Conservation (phyloP, 345 rosid genomes). For the Odontarrhena argentea region DNA sequence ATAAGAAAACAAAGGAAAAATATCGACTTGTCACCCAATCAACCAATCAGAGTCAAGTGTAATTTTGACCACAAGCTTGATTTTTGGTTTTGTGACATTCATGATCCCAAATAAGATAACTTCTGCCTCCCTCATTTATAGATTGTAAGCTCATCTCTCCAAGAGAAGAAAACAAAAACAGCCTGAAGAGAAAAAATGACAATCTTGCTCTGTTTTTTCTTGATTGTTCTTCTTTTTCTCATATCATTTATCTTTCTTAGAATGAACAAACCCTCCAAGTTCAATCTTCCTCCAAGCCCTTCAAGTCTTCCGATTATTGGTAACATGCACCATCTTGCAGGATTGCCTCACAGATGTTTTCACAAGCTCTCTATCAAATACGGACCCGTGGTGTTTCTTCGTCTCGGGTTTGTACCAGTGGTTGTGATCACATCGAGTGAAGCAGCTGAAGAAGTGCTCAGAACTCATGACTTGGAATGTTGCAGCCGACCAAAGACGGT, state of each 20-base stretch:
- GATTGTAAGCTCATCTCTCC: not conserved
- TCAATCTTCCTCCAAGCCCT: slow-evolving; percentile 10
- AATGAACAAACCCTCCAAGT: not conserved
- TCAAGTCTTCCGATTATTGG: slow-evolving; percentile 20
- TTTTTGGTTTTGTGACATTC: too few relatives aligned
- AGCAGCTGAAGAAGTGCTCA: slow-evolving; percentile 18
- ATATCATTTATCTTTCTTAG: not conserved
- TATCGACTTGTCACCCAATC: too few relatives aligned
- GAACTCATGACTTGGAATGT: slow-evolving; percentile 44
- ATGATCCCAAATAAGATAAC: too few relatives aligned
- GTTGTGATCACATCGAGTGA: slow-evolving; percentile 47
- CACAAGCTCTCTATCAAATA: slow-evolving; percentile 45
- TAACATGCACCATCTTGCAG: slow-evolving; percentile 1
- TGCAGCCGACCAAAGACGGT: slow-evolving; percentile 41
- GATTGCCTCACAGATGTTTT: slow-evolving; percentile 17
- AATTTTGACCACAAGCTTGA: too few relatives aligned
- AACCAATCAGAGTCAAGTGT: too few relatives aligned
- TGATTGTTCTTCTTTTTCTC: not conserved
- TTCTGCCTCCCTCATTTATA: too few relatives aligned
- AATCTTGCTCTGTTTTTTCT: not conserved
- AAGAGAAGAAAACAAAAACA: not conserved
- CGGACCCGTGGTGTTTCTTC: slow-evolving; percentile 8
- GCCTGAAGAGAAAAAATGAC: not conserved
- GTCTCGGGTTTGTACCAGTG: slow-evolving; percentile 34
- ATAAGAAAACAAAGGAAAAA: too few relatives aligned